These are phyloP conservation scores for Xylariaceae sp. DNA, from an alignment of 2,329 filamentous ascomycete species.

Conservation along the genomic window DNA sequence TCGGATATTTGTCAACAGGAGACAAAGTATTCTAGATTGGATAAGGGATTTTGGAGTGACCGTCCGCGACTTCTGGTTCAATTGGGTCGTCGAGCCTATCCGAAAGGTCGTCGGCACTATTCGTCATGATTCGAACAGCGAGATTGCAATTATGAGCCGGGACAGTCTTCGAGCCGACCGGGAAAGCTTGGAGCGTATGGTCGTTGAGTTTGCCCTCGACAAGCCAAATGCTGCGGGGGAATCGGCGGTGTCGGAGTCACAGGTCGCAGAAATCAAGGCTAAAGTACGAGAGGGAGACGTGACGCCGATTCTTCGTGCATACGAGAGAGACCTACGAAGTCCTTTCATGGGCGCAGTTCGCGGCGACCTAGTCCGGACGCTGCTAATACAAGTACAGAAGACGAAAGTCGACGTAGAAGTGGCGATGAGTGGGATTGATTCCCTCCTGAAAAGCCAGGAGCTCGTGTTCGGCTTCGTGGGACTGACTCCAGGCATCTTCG, in stretches of 20 bases:
- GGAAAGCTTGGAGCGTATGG: slow-evolving; percentile 94
- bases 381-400: slow-evolving; percentile 97
- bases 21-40: slow-evolving; percentile 79
- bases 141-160: slow-evolving; percentile 95
- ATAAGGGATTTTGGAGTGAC: slow-evolving; percentile 78
- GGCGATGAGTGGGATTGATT: slow-evolving; percentile 93
- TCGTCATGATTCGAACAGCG: slow-evolving; percentile 86
- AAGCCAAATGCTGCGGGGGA: slow-evolving; percentile 65
- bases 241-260: slow-evolving; percentile 61
- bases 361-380: slow-evolving; percentile 84
- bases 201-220: slow-evolving; percentile 90
- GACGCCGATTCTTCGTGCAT: slow-evolving; percentile 87
- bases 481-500: slow-evolving; percentile 88
- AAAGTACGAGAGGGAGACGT: slow-evolving; percentile 91
- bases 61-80: slow-evolving; percentile 86
- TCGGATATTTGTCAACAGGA: slow-evolving; percentile 72
- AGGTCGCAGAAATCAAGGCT: slow-evolving; percentile 73
- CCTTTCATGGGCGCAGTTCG: slow-evolving; percentile 82
- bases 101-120: slow-evolving; percentile 88
- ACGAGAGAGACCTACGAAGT: slow-evolving; percentile 82
- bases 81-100: slow-evolving; percentile 90
- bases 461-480: slow-evolving; percentile 97
- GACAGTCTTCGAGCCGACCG: slow-evolving; percentile 88
- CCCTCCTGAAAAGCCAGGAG: slow-evolving; percentile 92
- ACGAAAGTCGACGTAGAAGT: slow-evolving; percentile 98